Evolutionary conservation across 208 protist species (phyloP).

Genomic region (Trypanosoma cruzi): DNA sequence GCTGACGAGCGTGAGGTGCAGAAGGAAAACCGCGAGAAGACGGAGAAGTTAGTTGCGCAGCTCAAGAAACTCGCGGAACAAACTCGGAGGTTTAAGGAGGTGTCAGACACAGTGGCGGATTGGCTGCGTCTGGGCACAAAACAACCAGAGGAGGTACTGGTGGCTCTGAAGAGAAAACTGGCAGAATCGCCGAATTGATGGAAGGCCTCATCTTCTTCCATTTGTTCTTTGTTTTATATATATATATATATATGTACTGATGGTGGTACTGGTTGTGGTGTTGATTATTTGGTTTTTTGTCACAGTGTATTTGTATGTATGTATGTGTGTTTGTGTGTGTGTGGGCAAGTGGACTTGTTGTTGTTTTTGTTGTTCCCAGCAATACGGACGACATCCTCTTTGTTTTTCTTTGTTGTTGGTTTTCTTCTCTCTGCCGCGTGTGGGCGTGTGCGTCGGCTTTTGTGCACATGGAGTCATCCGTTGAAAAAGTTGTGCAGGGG

Average conservation of each 20-base stretch:
- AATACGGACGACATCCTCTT: too few species aligned
- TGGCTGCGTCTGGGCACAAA: constrained; percentile 24
- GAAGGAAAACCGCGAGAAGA: constrained; percentile 43
- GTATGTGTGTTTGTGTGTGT: not conserved
- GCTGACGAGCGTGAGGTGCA: constrained; percentile 35
- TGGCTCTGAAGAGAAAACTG: constrained; percentile 29
- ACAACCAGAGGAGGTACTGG: constrained; percentile 61
- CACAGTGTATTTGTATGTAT: not conserved
- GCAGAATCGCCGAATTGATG: not conserved
- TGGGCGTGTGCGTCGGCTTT: not conserved
- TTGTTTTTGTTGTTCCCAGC: too few species aligned
- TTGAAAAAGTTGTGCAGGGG: not conserved
- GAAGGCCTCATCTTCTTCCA: not conserved
- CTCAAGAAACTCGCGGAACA: constrained; percentile 60
- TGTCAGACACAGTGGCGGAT: constrained; percentile 32
- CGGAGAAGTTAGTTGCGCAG: constrained; percentile 35
- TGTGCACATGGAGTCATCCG: too few species aligned
- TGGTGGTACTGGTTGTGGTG: not conserved
- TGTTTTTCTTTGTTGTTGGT: not conserved
- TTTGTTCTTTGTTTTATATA: not conserved
- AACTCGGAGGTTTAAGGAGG: constrained; percentile 44
- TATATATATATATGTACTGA: not conserved
- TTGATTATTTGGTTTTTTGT: too few species aligned
- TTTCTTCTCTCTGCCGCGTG: too few species aligned
- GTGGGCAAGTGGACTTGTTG: too few species aligned